Base-by-base conservation (phyloP, 1,284 basidiomycete genomes). In the Coniferiporia weirii region DNA sequence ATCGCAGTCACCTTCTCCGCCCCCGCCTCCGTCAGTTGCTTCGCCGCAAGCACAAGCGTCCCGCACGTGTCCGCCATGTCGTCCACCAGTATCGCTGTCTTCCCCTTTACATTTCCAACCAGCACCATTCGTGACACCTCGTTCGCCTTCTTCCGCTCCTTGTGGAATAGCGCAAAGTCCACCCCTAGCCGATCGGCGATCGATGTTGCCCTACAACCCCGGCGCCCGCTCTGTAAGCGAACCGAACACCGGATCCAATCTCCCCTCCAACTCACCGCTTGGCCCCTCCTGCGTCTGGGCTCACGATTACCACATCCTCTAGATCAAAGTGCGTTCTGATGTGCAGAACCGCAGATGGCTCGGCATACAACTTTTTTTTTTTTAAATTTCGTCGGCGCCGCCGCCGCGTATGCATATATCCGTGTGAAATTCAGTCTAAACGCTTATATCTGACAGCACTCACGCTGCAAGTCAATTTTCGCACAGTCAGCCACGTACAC, bases 31-130 rank as follows among this genome's bases (percentile, higher is more conserved):
- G 89, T 77, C 47, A 99, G 82, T 67, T 96, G 92, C 64, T 85
- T 79, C 3, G 97, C 91, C 1, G 97, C 97, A 44, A 98, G 81
- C 66, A 93, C 95, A 57, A 99, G 82, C 60, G 97, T 99, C 47
- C 97, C 97, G 71, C 97, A 99, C 46, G 97, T 99, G 74, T 99
- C 97, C 54, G 97, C 95, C 97, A 99, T 99, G 77, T 99, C 97
- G 80, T 99, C 97, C 54, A 99, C 95, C n/a, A 99, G 81, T 64
- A 99, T 93, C 59, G 96, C 97, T 47, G 89, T 82, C 77, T 99
- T 99, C 73, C 88, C 94, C 68, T 85, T 85, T 64, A 96, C 95
- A 67, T 91, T 86, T 4, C 97, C 97, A 61, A 99, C 97, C 54
- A 99, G 86, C 51, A 99, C 87, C 97, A 99, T 99, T 61, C 97